Conservation (phyloP, 2,329 filamentous ascomycete genomes). For the Apiospora arundinis region DNA sequence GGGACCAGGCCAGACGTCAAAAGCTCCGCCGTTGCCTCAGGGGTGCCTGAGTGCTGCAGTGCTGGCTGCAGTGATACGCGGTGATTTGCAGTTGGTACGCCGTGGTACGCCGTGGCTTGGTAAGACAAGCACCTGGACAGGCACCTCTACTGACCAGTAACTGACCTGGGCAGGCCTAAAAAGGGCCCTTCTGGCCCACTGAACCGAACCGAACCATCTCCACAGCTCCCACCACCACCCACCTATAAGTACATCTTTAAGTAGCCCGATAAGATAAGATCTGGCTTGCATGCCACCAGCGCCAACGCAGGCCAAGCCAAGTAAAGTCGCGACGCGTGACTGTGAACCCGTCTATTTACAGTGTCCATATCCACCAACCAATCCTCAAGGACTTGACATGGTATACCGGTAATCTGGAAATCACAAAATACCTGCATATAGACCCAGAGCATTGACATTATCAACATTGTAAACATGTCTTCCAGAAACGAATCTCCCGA, state of each 20-base stretch:
- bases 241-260: not conserved
- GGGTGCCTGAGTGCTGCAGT: not conserved
- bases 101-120: not conserved
- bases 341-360: not conserved
- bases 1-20: not conserved
- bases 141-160: not conserved
- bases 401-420: too few species aligned
- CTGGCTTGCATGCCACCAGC: slow-evolving; percentile 8
- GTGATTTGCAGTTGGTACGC: too few species aligned
- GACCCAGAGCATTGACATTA: not conserved
- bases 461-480: slow-evolving; percentile 27
- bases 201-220: not conserved
- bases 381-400: not conserved
- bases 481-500: slow-evolving; percentile 33
- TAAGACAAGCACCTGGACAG: too few species aligned
- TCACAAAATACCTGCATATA: too few species aligned
- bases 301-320: not conserved
- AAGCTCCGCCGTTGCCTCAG: slow-evolving; percentile 9
- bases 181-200: slow-evolving; percentile 1
- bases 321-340: slow-evolving; percentile 6
- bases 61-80: too few species aligned
- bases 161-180: not conserved
- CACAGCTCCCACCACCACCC: not conserved
- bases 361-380: slow-evolving; percentile 9
- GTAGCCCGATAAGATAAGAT: slow-evolving; percentile 18